A percentile compares a stretch with the other conserved stretches of the same genome.
phyloP scores from a whole-genome alignment of 202 grass and related monocot species.

The Brachypodium distachyon region DNA sequence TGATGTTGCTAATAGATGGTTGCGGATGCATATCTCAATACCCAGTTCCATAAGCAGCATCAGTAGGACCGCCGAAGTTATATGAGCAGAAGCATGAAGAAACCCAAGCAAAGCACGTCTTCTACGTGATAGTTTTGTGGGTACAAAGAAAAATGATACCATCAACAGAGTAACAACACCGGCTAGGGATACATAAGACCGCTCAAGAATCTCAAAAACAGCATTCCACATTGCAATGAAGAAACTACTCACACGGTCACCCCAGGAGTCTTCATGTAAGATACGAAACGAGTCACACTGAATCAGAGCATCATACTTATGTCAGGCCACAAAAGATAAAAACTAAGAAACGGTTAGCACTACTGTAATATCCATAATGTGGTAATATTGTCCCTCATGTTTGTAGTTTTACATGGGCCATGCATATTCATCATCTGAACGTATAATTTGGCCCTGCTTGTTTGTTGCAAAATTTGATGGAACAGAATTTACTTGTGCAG shows the following conservation, averaged over 20 bases:
- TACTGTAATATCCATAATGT: not conserved
- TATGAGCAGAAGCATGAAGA: constrained; percentile 85
- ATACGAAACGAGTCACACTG: constrained; percentile 81
- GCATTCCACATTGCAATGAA: constrained; percentile 70
- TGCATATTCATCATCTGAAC: not conserved
- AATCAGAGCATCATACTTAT: constrained; percentile 14
- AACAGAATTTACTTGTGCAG: not conserved
- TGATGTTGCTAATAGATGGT: constrained; percentile 90
- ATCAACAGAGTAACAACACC: constrained; percentile 56
- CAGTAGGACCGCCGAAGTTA: constrained; percentile 74
- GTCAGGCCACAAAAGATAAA: constrained; percentile 21
- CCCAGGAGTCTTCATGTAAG: constrained; percentile 70
- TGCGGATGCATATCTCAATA: constrained; percentile 95
- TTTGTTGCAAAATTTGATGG: not conserved
- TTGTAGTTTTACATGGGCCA: not conserved
- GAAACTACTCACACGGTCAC: constrained; percentile 64
- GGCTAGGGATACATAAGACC: constrained; percentile 73
- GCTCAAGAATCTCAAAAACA: constrained; percentile 84
- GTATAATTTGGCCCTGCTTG: not conserved
- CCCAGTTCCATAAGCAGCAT: constrained; percentile 94
- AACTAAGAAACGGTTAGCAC: not conserved
- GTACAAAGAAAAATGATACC: constrained; percentile 90
- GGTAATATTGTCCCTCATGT: not conserved
- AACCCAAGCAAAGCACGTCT: constrained; percentile 72
- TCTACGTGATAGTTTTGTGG: constrained; percentile 85